A percentile compares a stretch with the other conserved stretches of the same genome.
These are phyloP conservation scores for Triangularia verruculosa DNA, from an alignment of 2,329 filamentous ascomycete genomes.

Conservation along the genomic window DNA sequence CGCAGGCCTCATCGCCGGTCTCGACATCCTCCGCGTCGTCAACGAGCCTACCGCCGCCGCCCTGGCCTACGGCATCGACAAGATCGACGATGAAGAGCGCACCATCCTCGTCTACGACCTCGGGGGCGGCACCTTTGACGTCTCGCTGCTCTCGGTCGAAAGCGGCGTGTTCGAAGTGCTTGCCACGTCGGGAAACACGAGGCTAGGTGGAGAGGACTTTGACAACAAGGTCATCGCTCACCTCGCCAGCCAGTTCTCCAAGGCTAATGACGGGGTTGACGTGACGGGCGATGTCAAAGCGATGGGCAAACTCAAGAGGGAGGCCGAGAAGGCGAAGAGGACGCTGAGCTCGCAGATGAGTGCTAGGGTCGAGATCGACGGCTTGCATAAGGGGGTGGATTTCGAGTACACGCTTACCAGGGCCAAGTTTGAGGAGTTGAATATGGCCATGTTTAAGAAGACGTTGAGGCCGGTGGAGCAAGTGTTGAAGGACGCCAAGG, in stretches of 20 bases:
- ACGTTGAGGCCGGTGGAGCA: conserved; percentile 97
- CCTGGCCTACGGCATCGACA: conserved; percentile 89
- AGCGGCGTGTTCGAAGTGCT: conserved; percentile 90
- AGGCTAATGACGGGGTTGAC: conserved; percentile 81
- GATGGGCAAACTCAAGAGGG: conserved; percentile 99
- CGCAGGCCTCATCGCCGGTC: conserved; percentile 83
- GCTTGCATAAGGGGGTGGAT: conserved; percentile 92
- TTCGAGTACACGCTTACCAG: conserved; percentile 97
- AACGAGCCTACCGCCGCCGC: conserved; percentile 95
- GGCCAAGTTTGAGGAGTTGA: conserved; percentile 98
- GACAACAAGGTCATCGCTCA: conserved; percentile 95
- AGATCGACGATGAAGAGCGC: conserved; percentile 68
- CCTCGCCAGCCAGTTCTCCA: conserved; percentile 96
- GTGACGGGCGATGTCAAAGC: conserved; percentile 93
- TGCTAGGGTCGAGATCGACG: conserved; percentile 92
- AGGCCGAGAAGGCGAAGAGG: conserved; percentile 99
- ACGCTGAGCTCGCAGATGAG: conserved; percentile 93
- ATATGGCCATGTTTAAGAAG: conserved; percentile 98
- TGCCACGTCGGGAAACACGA: conserved; percentile 92
- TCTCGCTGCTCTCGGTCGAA: conserved; percentile 86
- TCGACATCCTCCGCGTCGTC: conserved; percentile 92
- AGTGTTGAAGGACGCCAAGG: conserved; percentile 95
- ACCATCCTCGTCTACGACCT: conserved; percentile 93
- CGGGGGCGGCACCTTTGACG: conserved; percentile 92
- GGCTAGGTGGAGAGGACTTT: conserved; percentile 97